These are phyloP conservation scores for Collybia sordida DNA, from an alignment of 768 basidiomycete species.

Conservation along the genomic window DNA sequence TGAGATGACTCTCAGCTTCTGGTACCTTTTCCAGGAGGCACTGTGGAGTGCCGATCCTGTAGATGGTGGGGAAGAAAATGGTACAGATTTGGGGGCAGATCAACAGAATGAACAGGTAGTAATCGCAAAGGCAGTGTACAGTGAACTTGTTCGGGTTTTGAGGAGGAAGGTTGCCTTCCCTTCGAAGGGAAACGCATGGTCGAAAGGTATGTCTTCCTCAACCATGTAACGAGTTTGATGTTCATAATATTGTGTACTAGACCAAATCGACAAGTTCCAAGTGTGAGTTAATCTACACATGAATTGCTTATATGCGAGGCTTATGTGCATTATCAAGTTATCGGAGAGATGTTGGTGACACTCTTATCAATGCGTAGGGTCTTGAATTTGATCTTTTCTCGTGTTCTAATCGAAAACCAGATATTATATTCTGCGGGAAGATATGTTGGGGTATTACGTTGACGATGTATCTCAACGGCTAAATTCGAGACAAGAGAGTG, in stretches of 20 bases:
- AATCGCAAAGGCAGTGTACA: conserved; percentile 75
- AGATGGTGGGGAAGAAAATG: conserved; percentile 32
- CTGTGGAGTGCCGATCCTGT: conserved; percentile 52
- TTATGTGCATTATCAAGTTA: conserved; percentile 46
- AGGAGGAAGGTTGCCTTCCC: conserved; percentile 80
- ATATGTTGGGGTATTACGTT: conserved; percentile 75
- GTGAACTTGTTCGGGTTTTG: conserved; percentile 70
- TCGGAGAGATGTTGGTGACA: conserved; percentile 84
- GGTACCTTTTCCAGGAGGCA: conserved; percentile 90
- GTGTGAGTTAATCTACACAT: conserved; percentile 46
- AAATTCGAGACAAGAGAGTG: conserved; percentile 35
- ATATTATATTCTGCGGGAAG: conserved; percentile 83
- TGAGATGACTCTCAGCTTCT: conserved; percentile 84
- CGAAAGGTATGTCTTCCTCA: conserved; percentile 53
- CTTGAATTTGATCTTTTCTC: not conserved
- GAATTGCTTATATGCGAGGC: too few species aligned
- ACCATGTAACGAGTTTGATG: conserved; percentile 1
- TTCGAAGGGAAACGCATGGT: conserved; percentile 50
- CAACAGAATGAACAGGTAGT: conserved; percentile 38
- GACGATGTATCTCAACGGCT: conserved; percentile 60
- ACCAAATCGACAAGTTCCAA: conserved; percentile 77
- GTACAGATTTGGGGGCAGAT: conserved; percentile 17
- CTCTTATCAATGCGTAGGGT: conserved; percentile 82
- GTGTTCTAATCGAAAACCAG: conserved; percentile 32
- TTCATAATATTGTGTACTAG: conserved; percentile 35